Evolutionary conservation across 1,284 basidiomycete genomes (phyloP), one percentile per base, ranked within the genome.

Genomic region (Microbotryum silenes-acaulis): DNA sequence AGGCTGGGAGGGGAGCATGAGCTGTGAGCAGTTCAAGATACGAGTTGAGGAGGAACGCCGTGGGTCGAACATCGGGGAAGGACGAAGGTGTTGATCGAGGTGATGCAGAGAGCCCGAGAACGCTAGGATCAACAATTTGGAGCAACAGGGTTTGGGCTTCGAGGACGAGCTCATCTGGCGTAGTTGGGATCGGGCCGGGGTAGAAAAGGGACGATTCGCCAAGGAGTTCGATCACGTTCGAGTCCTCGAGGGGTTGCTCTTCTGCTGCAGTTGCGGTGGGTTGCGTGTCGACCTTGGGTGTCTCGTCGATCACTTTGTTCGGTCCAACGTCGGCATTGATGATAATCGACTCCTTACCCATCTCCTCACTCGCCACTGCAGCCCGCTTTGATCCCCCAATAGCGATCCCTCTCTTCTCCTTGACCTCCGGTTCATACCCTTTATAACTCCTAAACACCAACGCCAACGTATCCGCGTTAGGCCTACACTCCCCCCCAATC

Each of bases 371-470:
- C 12, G 16, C 37, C 37, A 1, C 37, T 14, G 37, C 37, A 18
- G 3, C 16, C 12, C 37, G 37, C 37, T 42, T 42, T 5, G 37
- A 1, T 42, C 12, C 12, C 12, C 37, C 37, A 14, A 18, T 4
- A 42, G 16, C 37, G 4, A 42, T 42, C 4, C 37, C 37, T 16
- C 37, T 42, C 37, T 42, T 42, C 37, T 42, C 37, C 37, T 42
- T 42, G 0, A 27, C 12, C 6, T 33, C 21, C 6, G 88, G 84
- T 52, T 78, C 79, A 76, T 89, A 94, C 1, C 86, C 77, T 0
- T 91, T 85, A 76, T 97, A 97, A 1, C 89, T 81, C 76, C 91
- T 86, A 75, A 97, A 91, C 9, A 97, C 77, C 70, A 89, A 85
- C 67, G 82, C 81, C 82, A 97, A 83, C 29, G 88, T 81, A 69